phyloP scores from a whole-genome alignment of 352 stramenopile species.

The Phytopythium boreale region DNA sequence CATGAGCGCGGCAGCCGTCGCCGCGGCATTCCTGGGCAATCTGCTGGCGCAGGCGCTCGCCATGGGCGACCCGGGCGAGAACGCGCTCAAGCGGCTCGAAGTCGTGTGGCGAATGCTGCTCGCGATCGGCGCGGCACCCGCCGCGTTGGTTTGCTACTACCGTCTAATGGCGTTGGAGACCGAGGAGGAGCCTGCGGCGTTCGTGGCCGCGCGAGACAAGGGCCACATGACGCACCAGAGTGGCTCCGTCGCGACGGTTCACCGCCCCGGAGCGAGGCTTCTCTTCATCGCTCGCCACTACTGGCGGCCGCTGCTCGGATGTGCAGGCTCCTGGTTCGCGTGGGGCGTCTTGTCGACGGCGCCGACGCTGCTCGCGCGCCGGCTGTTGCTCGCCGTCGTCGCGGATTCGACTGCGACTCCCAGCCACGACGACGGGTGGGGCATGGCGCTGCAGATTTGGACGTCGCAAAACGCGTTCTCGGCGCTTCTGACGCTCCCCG shows the following conservation, averaged over 20 bases:
- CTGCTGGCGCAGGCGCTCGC: conserved; percentile 47
- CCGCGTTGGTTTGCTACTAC: conserved; percentile 63
- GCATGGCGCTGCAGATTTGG: conserved; percentile 39
- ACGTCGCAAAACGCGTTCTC: conserved; percentile 61
- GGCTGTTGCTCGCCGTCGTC: conserved; percentile 54
- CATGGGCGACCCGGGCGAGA: conserved; percentile 32
- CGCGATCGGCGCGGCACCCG: conserved; percentile 56
- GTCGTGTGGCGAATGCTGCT: conserved; percentile 66
- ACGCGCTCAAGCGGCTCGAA: conserved; percentile 38
- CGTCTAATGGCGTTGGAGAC: conserved; percentile 31
- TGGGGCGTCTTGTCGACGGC: conserved; percentile 86
- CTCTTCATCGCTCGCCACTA: conserved; percentile 53
- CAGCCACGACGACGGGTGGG: neutral
- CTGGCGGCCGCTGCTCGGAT: conserved; percentile 49
- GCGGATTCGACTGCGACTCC: conserved; percentile 39
- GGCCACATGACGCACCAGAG: neutral
- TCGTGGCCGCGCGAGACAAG: conserved; percentile 24
- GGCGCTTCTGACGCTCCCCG: conserved; percentile 68
- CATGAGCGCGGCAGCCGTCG: neutral
- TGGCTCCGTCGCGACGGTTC: conserved; percentile 2
- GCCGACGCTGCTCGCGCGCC: conserved; percentile 76
- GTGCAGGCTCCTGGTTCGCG: conserved; percentile 79
- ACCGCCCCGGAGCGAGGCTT: conserved; percentile 6
- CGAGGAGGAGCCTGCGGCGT: conserved; percentile 40
- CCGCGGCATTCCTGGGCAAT: conserved; percentile 25